These are phyloP conservation scores for Kernera saxatilis DNA, from an alignment of 345 rosid species.

Conservation along the genomic window DNA sequence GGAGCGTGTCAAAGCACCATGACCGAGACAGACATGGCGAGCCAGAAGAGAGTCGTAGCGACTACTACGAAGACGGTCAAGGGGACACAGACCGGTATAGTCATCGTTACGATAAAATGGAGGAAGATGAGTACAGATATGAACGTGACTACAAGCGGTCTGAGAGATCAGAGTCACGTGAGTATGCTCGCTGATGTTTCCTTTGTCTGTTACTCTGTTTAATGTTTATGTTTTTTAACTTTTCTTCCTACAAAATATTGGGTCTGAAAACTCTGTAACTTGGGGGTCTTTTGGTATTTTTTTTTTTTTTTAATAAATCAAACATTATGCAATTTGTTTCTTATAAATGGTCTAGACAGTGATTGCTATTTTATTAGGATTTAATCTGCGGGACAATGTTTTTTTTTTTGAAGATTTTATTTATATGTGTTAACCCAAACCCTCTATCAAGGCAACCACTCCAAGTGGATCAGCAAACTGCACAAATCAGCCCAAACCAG, in stretches of 20 bases:
- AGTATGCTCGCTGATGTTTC: slow-evolving; percentile 21
- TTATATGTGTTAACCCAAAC: no score
- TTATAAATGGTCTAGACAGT: neutral
- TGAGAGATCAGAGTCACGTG: slow-evolving; percentile 20
- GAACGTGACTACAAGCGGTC: slow-evolving; percentile 36
- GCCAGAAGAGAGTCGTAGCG: slow-evolving; percentile 38
- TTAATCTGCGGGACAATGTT: no score
- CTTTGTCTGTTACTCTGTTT: neutral
- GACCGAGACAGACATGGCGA: slow-evolving; percentile 46
- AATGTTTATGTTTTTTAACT: neutral
- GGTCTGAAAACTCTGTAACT: neutral
- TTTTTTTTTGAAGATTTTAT: no score
- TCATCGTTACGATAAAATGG: slow-evolving; percentile 51
- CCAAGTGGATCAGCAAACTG: no score
- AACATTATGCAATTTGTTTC: neutral
- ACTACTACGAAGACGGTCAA: slow-evolving; percentile 35
- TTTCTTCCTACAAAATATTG: neutral
- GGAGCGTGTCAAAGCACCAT: slow-evolving; percentile 47
- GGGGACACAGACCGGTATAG: slow-evolving; percentile 58
- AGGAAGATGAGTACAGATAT: slow-evolving; percentile 50
- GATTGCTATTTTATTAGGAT: neutral
- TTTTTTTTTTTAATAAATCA: neutral
- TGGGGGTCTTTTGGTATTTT: neutral
- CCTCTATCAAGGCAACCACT: no score
- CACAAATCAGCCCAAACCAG: no score